Evolutionary conservation across 805 yeast species (phyloP).

Genomic region (Maudiozyma barnettii): DNA sequence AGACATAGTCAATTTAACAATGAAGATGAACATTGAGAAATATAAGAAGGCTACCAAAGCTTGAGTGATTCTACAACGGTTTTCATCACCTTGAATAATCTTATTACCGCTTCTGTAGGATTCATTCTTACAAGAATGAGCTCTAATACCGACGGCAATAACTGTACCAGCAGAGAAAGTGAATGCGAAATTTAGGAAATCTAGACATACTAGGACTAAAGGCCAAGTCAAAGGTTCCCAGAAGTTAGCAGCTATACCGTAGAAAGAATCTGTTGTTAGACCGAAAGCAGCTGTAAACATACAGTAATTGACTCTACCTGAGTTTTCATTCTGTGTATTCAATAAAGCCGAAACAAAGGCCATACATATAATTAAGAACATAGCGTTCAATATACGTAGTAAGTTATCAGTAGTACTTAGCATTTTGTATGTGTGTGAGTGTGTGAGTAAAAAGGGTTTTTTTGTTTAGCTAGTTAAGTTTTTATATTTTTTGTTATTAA

Average conservation of each 20-base stretch:
- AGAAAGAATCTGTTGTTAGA: constrained; percentile 66
- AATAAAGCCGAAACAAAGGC: constrained; percentile 88
- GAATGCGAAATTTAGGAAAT: constrained; percentile 83
- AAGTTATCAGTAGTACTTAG: constrained; percentile 66
- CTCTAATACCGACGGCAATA: constrained; percentile 80
- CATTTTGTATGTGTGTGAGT: constrained; percentile 29
- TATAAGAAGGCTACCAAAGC: constrained; percentile 72
- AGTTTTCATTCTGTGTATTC: constrained; percentile 45
- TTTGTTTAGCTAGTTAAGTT: not conserved
- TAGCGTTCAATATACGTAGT: constrained; percentile 66
- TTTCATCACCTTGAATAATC: constrained; percentile 63
- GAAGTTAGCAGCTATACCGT: constrained; percentile 71
- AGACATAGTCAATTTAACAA: constrained; percentile 46
- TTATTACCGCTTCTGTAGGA: constrained; percentile 54
- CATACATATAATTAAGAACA: constrained; percentile 65
- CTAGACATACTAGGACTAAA: constrained; percentile 58
- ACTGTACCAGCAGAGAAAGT: constrained; percentile 93
- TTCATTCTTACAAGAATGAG: constrained; percentile 74
- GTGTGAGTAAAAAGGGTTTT: not conserved
- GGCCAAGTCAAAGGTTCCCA: constrained; percentile 78
- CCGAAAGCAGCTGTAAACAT: constrained; percentile 86
- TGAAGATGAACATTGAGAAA: constrained; percentile 70
- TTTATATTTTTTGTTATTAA: too few relatives aligned
- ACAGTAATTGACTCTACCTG: constrained; percentile 79
- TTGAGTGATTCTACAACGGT: constrained; percentile 94